Base-by-base conservation (phyloP, 139 green algal genomes). In the Microglena sp. region DNA sequence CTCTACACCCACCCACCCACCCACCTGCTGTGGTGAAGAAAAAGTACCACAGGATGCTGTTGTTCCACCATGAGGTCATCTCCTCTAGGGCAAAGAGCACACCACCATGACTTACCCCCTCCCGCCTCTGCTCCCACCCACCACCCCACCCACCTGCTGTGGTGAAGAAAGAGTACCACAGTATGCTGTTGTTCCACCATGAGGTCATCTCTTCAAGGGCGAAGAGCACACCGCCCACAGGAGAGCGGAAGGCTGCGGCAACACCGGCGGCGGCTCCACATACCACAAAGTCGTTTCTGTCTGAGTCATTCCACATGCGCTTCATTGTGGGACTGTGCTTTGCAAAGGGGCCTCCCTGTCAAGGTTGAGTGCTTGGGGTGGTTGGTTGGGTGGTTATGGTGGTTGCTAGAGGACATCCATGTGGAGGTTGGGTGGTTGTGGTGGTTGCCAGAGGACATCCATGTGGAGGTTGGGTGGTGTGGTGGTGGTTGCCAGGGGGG, bases 21-120 rank as follows among this genome's bases (percentile, higher is more conserved):
- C 1, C 30, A 85, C 78, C 74, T 70, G 78, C 87, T 27, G 82
- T 91, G 5, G 86, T 89, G 80, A 93, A 93, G 69, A 95, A 94
- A 0, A 77, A 74, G 18, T 82, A 67, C 88, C 86, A 93, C 44
- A 89, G 74, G 46, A 92, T 71, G 62, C 78, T 56, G 58, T 88
- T 79, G n/a, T 79, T 71, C 77, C 82, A 90, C 70, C 73, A 83
- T 28, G 68, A 84, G 2, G 83, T 85, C 64, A 83, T 80, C 75
- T 94, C 87, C 69, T 95, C 88, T 33, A 95, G 74, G 6, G 86
- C 87, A 79, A 95, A 95, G 45, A 95, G 74, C 50, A 94, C 86
- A 15, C 88, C 88, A 26, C 88, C 88, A 33, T n/a, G n/a, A n/a
- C n/a, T n/a, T n/a, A n/a, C n/a, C n/a, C n/a, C n/a, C n/a, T n/a